These are phyloP conservation scores for Adansonia gregorii DNA, from an alignment of 441 rosid species.

Conservation along the genomic window DNA sequence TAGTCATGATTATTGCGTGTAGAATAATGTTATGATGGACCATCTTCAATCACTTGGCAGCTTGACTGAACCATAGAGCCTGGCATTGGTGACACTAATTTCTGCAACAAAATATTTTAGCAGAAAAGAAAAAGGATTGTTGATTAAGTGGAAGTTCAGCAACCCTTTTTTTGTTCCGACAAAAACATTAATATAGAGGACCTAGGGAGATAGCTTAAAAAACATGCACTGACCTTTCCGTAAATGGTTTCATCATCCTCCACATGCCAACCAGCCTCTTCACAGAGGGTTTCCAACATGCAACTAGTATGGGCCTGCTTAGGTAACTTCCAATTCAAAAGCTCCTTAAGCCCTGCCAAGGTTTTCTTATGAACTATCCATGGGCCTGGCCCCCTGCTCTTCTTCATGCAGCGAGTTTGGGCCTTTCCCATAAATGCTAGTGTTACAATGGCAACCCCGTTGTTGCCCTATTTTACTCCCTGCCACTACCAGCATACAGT, in stretches of 20 bases:
- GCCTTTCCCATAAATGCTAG: background rate
- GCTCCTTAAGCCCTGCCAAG: slow-evolving; percentile 43
- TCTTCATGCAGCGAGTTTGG: slow-evolving; percentile 31
- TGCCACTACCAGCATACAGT: background rate
- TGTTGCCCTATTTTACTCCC: background rate
- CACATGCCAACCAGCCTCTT: slow-evolving; percentile 55
- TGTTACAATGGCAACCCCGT: background rate
- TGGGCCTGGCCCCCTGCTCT: slow-evolving; percentile 38
- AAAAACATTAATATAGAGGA: background rate
- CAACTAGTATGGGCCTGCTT: slow-evolving; percentile 44
- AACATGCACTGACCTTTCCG: slow-evolving; percentile 26
- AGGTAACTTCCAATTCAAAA: slow-evolving; percentile 48
- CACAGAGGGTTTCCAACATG: slow-evolving; percentile 46
- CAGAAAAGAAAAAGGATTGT: background rate
- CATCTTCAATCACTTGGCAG: background rate
- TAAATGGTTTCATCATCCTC: slow-evolving; percentile 46
- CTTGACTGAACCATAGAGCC: slow-evolving; percentile 6
- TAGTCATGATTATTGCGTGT: slow-evolving; percentile 20
- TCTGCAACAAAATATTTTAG: background rate
- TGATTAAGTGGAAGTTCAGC: no score
- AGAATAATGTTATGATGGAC: slow-evolving; percentile 16
- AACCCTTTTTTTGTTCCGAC: no score
- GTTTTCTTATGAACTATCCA: slow-evolving; percentile 40
- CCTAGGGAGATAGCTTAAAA: background rate
- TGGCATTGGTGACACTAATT: background rate